These are phyloP conservation scores for Medicago lupulina DNA, from an alignment of 306 rosid species.

Conservation along the genomic window DNA sequence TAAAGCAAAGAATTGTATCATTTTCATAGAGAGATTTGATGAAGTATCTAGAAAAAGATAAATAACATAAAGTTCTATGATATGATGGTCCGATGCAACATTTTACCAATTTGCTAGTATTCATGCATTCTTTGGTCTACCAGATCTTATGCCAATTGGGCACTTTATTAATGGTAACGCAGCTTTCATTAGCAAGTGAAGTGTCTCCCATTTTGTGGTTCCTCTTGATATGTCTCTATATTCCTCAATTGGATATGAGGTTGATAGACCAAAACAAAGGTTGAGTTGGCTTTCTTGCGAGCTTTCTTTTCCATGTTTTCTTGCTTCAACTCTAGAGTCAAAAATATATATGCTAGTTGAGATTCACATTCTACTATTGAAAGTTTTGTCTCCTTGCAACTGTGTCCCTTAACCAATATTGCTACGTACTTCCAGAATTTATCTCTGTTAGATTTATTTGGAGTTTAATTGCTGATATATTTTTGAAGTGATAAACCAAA, in stretches of 20 bases:
- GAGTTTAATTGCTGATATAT: too few relatives aligned
- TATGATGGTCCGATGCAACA: neutral
- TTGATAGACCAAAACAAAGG: neutral
- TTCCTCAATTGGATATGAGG: neutral
- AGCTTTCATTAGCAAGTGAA: neutral
- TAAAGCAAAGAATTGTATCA: neutral
- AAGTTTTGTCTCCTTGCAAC: too few relatives aligned
- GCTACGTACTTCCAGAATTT: too few relatives aligned
- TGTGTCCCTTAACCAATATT: too few relatives aligned
- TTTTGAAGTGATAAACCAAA: too few relatives aligned
- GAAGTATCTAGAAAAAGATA: neutral
- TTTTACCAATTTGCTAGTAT: neutral
- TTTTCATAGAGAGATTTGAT: neutral
- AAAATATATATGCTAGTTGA: neutral
- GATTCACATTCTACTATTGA: neutral
- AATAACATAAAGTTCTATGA: slow-evolving; percentile 8
- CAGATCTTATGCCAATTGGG: neutral
- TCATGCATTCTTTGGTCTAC: neutral
- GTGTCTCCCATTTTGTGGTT: slow-evolving; percentile 1
- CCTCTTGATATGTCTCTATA: neutral
- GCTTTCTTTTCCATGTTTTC: neutral
- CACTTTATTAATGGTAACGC: neutral
- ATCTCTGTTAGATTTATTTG: too few relatives aligned
- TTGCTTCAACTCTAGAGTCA: slow-evolving; percentile 25
- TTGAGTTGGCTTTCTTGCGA: neutral